Percentiles rank a stretch among this genome's conserved stretches.
Evolutionary conservation across 352 stramenopile species (phyloP).

Genomic region (Peronospora belbahrii): DNA sequence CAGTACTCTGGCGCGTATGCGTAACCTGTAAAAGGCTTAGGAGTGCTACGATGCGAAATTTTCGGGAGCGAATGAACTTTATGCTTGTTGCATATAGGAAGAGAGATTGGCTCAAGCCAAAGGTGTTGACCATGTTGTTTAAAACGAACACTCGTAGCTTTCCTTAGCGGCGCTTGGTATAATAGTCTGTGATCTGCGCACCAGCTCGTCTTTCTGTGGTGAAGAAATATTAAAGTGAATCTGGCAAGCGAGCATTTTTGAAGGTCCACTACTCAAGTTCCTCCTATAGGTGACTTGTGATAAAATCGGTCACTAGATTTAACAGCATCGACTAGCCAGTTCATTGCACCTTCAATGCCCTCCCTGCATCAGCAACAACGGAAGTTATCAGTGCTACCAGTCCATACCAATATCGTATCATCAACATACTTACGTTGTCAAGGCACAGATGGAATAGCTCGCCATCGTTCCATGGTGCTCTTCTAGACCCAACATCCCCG

Average conservation of each 20-base stretch:
- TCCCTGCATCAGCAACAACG: conserved; percentile 25
- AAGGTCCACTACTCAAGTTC: conserved; percentile 11
- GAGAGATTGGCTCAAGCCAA: conserved; percentile 7
- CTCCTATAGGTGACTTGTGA: conserved; percentile 24
- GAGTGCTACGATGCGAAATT: conserved; percentile 5
- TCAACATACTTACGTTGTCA: conserved; percentile 33
- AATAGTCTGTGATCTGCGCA: conserved; percentile 7
- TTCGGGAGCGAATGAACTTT: conserved; percentile 6
- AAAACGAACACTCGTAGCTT: conserved; percentile 7
- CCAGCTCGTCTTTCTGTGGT: not conserved
- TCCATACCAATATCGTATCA: not conserved
- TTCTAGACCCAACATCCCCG: conserved; percentile 37
- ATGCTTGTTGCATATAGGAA: conserved; percentile 23
- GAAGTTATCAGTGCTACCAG: not conserved
- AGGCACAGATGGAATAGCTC: conserved; percentile 48
- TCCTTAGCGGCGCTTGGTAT: conserved; percentile 11
- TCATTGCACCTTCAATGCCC: conserved; percentile 60
- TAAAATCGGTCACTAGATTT: conserved; percentile 66
- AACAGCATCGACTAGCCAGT: conserved; percentile 67
- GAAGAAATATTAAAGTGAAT: conserved; percentile 1
- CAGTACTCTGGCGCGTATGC: conserved; percentile 61
- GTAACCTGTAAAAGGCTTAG: conserved; percentile 75
- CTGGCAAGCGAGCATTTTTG: not conserved
- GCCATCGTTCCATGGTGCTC: conserved; percentile 31
- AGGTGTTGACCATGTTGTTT: conserved; percentile 6